These are phyloP conservation scores for Arctostaphylos glauca DNA, from an alignment of 148 eudicot species.

Conservation along the genomic window DNA sequence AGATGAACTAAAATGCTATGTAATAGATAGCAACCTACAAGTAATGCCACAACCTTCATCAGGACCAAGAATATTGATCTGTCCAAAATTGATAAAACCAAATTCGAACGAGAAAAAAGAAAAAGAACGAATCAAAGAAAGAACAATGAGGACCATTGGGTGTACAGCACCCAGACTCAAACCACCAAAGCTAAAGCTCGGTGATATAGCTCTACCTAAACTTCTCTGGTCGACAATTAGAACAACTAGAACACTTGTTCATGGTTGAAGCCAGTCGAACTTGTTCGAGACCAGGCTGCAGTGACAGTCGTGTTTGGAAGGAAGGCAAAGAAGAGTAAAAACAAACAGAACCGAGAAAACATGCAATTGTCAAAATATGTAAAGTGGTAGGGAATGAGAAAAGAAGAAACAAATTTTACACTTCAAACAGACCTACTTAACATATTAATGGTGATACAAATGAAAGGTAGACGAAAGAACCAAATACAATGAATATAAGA, in stretches of 20 bases:
- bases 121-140: background rate
- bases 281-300: background rate
- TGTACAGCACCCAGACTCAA: background rate
- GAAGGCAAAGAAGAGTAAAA: background rate
- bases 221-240: background rate
- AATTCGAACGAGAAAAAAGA: background rate
- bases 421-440: background rate
- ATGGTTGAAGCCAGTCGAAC: background rate
- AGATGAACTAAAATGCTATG: background rate
- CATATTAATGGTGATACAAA: background rate
- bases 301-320: background rate
- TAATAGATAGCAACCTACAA: background rate
- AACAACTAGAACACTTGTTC: background rate
- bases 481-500: background rate
- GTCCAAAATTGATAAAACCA: background rate
- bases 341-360: background rate
- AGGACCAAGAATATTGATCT: background rate
- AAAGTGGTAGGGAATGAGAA: background rate
- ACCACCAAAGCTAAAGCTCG: background rate
- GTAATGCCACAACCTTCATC: background rate
- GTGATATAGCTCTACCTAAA: background rate
- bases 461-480: background rate
- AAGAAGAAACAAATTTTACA: background rate
- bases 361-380: background rate
- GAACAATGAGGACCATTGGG: background rate